Conservation (phyloP, 116 monocot species). For the Dioscorea cayenensis region DNA sequence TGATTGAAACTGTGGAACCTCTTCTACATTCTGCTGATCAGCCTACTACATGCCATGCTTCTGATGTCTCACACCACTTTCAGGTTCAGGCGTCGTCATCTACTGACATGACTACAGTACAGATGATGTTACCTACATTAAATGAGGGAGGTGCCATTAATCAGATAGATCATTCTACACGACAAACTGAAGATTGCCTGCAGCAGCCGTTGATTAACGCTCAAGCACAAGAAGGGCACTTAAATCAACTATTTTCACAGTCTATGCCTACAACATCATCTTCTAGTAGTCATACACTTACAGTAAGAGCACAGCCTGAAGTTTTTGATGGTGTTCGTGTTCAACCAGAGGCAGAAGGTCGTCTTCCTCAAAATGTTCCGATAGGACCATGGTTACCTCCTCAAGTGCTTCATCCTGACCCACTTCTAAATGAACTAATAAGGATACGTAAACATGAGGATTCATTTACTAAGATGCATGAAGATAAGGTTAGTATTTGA, state of each 20-base stretch:
- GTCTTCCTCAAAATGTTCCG: constrained; percentile 1
- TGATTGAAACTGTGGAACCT: neutral
- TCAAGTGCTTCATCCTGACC: constrained; percentile 45
- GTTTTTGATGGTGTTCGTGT: neutral
- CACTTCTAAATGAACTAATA: constrained; percentile 61
- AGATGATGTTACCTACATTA: no score
- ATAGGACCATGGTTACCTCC: constrained; percentile 21
- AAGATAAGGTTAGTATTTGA: constrained; percentile 41
- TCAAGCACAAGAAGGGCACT: no score
- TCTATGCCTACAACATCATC: neutral
- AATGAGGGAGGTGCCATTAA: no score
- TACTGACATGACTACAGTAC: neutral
- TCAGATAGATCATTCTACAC: no score
- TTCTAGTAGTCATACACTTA: neutral
- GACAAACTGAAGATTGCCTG: no score
- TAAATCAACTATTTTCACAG: neutral
- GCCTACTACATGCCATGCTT: neutral
- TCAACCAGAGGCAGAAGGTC: constrained; percentile 11
- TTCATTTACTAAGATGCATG: constrained; percentile 22
- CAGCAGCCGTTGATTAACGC: no score
- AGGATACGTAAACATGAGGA: constrained; percentile 44
- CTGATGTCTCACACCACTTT: neutral
- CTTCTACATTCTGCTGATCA: neutral
- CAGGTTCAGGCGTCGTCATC: neutral
- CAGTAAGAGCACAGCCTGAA: constrained; percentile 4